Evolutionary conservation across 306 rosid genomes (phyloP).

Genomic region (Astragalus glycyphyllos): DNA sequence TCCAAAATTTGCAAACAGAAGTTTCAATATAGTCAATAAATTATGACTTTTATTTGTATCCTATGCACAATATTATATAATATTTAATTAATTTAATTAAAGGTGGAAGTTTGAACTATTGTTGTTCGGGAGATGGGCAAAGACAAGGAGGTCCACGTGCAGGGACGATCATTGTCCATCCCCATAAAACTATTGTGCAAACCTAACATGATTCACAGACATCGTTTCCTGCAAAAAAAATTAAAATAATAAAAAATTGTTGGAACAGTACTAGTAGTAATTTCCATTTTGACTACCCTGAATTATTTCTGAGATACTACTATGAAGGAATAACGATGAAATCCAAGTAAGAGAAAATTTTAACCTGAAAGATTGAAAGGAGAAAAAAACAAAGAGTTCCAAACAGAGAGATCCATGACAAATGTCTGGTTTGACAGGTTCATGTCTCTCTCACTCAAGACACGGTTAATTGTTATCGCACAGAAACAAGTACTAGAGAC

Average conservation of each 20-base stretch:
- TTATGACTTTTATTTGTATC: conserved; percentile 46
- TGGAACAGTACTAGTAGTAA: conserved; percentile 31
- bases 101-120: conserved; percentile 58
- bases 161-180: conserved; percentile 70
- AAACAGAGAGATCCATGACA: conserved; percentile 48
- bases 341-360: conserved; percentile 30
- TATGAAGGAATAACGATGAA: conserved; percentile 52
- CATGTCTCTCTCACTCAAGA: conserved; percentile 58
- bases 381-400: conserved; percentile 55
- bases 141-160: conserved; percentile 74
- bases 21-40: conserved; percentile 30
- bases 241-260: neutral
- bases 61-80: conserved; percentile 34
- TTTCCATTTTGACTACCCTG: conserved; percentile 46
- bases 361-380: conserved; percentile 38
- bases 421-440: conserved; percentile 51
- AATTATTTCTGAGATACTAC: conserved; percentile 25
- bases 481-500: conserved; percentile 32
- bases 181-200: conserved; percentile 53
- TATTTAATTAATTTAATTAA: conserved; percentile 41
- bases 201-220: conserved; percentile 46
- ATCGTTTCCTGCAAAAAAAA: conserved; percentile 43
- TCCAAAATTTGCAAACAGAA: conserved; percentile 32
- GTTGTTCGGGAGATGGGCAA: conserved; percentile 55
- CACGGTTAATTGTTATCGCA: conserved; percentile 59